Base-by-base conservation (phyloP, 768 basidiomycete species). In the Amyloporia xantha region DNA sequence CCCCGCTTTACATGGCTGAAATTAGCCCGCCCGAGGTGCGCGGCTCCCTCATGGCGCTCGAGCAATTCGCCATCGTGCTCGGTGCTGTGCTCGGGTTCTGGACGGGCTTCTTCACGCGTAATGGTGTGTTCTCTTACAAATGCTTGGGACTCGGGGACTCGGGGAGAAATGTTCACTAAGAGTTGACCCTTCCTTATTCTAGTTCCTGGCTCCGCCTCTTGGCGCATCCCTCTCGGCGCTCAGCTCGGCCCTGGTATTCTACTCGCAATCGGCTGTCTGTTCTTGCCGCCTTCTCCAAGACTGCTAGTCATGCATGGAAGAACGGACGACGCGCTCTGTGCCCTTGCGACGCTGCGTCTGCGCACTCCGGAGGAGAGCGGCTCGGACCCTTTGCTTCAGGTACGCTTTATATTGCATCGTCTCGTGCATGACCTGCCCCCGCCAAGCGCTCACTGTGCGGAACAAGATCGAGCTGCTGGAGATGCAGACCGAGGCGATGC, bases 51-150 rank as follows among this genome's bases (percentile, higher is more conserved):
- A 73, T 90, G 66, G 81, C 86, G 1, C 70, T 91, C 2, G 88
- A 91, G 57, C 88, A 91, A 50, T 74, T 89, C 37, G 78, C 84
- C 17, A 91, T 91, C 43, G 87, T 91, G 12, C 66, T 84, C 0
- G 89, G 88, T 2, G 87, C 89, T 4, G 86, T 91, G 0, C 66
- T 86, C 12, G 88, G 88, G 2, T 91, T 91, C 57, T 91, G 89
- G 88, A 75, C 78, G 3, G 89, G 88, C 0, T 91, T 85, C 59
- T 58, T 77, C 38, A 91, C 87, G 0, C 78, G 88, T 12, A 63
- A 74, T 19, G 58, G 85, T 86, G 57, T 28, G 78, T 66, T 2
- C 27, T 26, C 23, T 48, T 35, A 30, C 30, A 7, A n/a, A 21
- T n/a, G 13, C 20, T 33, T 15, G 30, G 9, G 30, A 33, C 30